Conservation (phyloP, 2,329 filamentous ascomycete species). For the Cladosporium halotolerans region DNA sequence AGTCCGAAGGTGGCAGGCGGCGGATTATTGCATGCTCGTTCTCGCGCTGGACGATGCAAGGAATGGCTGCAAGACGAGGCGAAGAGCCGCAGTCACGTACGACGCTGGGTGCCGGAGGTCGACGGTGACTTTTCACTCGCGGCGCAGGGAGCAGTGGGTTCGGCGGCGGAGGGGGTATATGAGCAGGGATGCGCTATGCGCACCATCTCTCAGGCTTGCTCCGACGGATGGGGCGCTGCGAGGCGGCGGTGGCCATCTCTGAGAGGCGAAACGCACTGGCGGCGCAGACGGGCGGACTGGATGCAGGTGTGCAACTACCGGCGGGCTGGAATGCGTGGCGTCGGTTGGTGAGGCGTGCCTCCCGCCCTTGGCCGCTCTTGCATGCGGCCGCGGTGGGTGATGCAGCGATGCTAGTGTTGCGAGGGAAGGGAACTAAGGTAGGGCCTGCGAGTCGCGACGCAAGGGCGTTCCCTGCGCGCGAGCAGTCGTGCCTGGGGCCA, state of each 20-base stretch:
- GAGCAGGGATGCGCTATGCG: slow-evolving; percentile 4
- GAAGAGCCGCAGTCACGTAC: slow-evolving; percentile 4
- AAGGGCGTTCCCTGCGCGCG: too few species aligned
- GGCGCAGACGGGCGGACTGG: slow-evolving; percentile 11
- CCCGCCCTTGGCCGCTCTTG: slow-evolving; percentile 2
- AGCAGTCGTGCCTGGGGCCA: too few species aligned
- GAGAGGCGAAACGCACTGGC: slow-evolving; percentile 6
- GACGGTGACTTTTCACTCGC: background rate
- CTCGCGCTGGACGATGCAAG: slow-evolving; percentile 11
- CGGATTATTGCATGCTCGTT: slow-evolving; percentile 11
- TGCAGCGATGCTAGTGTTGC: background rate
- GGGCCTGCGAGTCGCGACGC: too few species aligned
- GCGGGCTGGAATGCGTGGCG: slow-evolving; percentile 10
- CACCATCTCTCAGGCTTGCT: slow-evolving; percentile 1
- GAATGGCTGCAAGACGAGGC: slow-evolving; percentile 7
- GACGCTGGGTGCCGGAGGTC: background rate
- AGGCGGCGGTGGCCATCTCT: slow-evolving; percentile 1
- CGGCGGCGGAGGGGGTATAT: slow-evolving; percentile 5
- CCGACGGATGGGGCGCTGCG: slow-evolving; percentile 9
- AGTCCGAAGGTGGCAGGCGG: slow-evolving; percentile 6
- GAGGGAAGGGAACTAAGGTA: too few species aligned
- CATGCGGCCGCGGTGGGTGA: background rate
- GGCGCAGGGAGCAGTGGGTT: background rate
- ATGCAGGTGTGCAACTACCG: background rate
- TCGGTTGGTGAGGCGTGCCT: slow-evolving; percentile 1